Conservation (phyloP, 1,139 yeast species). For the Saccharomyces hybrid region DNA sequence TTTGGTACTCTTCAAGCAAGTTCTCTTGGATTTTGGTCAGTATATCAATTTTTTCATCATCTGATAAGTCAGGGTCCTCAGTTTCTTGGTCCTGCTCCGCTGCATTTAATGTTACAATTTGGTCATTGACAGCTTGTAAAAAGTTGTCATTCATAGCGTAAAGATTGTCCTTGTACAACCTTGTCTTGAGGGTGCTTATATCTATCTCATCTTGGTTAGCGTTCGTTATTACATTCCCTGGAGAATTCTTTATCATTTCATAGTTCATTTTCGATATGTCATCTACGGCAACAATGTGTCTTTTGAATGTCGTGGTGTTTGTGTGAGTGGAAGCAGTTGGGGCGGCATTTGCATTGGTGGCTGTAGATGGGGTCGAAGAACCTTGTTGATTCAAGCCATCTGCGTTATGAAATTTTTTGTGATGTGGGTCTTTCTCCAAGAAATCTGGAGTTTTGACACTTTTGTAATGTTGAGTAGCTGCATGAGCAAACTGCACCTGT, state of each 20-base stretch:
- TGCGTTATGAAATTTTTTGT: slow-evolving; percentile 1
- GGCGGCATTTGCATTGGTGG: not conserved
- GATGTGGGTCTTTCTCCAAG: slow-evolving; percentile 5
- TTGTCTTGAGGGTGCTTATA: slow-evolving; percentile 23
- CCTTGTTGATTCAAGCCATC: not conserved
- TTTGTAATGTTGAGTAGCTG: slow-evolving; percentile 9
- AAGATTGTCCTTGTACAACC: slow-evolving; percentile 23
- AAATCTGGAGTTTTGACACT: slow-evolving; percentile 5
- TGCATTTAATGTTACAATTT: slow-evolving; percentile 2
- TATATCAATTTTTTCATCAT: slow-evolving; percentile 20
- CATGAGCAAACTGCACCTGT: slow-evolving; percentile 12
- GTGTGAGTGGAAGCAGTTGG: not conserved
- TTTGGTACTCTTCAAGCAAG: slow-evolving; percentile 18
- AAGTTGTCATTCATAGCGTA: slow-evolving; percentile 26
- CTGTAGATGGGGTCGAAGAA: not conserved
- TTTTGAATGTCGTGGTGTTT: slow-evolving; percentile 19
- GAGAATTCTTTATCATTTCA: slow-evolving; percentile 30
- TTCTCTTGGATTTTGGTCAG: slow-evolving; percentile 19
- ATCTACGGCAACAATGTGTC: slow-evolving; percentile 29
- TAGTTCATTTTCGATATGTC: slow-evolving; percentile 30
- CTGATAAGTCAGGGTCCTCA: slow-evolving; percentile 6
- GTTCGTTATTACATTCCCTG: slow-evolving; percentile 15
- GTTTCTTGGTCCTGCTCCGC: slow-evolving; percentile 2
- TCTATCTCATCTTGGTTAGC: slow-evolving; percentile 9
- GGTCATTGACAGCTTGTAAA: slow-evolving; percentile 10